Evolutionary conservation across 2,329 filamentous ascomycete species (phyloP).

Genomic region (Didymella sp.): DNA sequence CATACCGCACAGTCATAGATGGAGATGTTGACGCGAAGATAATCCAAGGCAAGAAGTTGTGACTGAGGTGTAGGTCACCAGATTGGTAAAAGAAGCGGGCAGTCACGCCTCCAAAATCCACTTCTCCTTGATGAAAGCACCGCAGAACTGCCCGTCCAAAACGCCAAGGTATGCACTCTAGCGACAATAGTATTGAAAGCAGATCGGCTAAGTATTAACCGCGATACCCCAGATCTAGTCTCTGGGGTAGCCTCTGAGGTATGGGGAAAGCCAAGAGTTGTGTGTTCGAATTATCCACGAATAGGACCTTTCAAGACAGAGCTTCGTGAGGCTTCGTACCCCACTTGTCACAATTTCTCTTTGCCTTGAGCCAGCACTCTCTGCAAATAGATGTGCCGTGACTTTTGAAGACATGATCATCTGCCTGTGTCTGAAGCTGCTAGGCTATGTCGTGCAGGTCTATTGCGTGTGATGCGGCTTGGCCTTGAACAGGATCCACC

Average conservation of each 20-base stretch:
- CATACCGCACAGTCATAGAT: neutral
- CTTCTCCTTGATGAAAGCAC: neutral
- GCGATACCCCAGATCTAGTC: neutral
- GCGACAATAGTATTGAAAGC: neutral
- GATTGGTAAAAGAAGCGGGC: neutral
- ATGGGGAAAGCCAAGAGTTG: slow-evolving; percentile 15
- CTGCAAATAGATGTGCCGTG: neutral
- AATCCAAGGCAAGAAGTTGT: too few species aligned
- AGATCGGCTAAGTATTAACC: too few species aligned
- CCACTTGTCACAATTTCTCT: neutral
- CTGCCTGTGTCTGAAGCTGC: neutral
- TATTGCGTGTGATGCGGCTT: neutral
- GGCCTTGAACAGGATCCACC: neutral
- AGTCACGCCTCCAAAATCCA: neutral
- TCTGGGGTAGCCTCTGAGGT: slow-evolving; percentile 9
- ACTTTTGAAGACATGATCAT: neutral
- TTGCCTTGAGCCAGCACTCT: neutral
- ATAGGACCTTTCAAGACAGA: neutral
- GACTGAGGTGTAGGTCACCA: neutral
- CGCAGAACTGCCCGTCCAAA: neutral
- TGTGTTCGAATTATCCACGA: slow-evolving; percentile 12
- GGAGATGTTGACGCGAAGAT: too few species aligned
- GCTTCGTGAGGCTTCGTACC: slow-evolving; percentile 10
- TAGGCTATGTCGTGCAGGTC: neutral
- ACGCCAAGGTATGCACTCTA: neutral